A percentile compares a stretch with the other conserved stretches of the same genome.
phyloP scores from a whole-genome alignment of 345 rosid species.

The Citrus inodora region DNA sequence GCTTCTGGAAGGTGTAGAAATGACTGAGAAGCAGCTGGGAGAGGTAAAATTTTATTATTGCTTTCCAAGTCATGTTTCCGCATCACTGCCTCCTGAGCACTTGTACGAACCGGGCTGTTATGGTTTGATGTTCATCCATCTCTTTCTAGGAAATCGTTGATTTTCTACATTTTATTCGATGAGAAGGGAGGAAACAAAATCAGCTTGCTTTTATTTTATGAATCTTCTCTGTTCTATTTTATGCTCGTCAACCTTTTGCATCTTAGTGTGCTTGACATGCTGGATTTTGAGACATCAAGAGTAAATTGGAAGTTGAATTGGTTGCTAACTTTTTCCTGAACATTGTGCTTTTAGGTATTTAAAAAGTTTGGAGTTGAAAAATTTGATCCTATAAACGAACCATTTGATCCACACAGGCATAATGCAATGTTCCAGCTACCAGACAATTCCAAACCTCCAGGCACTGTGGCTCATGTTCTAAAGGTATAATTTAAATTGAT shows the following conservation, averaged over 20 bases:
- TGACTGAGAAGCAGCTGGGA: slow-evolving; percentile 93
- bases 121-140: not conserved
- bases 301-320: not conserved
- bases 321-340: slow-evolving; percentile 3
- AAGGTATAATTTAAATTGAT: slow-evolving; percentile 46
- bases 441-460: slow-evolving; percentile 80
- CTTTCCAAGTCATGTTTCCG: not conserved
- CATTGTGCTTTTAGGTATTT: slow-evolving; percentile 51
- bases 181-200: not conserved
- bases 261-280: not conserved
- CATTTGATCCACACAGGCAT: slow-evolving; percentile 88
- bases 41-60: slow-evolving; percentile 40
- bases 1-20: slow-evolving; percentile 91
- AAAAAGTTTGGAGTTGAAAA: slow-evolving; percentile 71
- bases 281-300: not conserved
- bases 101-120: not conserved
- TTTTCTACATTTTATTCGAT: not conserved
- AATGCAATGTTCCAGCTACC: slow-evolving; percentile 77
- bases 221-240: not conserved
- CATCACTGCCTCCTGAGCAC: not conserved
- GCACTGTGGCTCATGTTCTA: slow-evolving; percentile 75
- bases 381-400: slow-evolving; percentile 72
- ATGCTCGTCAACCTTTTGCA: not conserved
- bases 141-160: not conserved
- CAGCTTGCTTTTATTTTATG: not conserved